Evolutionary conservation across 495 filamentous ascomycete species (phyloP).

Genomic region (Annulohypoxylon bovei): DNA sequence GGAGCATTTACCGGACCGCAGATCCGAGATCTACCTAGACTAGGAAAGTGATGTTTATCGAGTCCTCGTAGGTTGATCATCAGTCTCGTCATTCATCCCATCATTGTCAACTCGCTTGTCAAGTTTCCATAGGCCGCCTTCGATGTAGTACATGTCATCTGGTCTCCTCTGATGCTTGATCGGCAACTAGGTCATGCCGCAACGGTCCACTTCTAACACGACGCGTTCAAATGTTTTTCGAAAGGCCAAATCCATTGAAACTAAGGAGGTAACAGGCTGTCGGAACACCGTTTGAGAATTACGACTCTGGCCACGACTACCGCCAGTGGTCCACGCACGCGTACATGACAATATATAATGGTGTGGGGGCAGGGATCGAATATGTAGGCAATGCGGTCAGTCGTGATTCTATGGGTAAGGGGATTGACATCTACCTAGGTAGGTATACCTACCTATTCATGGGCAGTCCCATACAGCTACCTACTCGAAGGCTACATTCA

Average conservation of each 20-base stretch:
- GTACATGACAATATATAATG: constrained; percentile 9
- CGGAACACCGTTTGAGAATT: constrained; percentile 44
- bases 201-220: constrained; percentile 37
- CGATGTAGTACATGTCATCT: constrained; percentile 26
- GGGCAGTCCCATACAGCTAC: background rate
- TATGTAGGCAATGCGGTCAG: background rate
- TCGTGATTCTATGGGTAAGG: constrained; percentile 31
- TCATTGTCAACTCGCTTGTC: background rate
- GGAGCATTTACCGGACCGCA: constrained; percentile 18
- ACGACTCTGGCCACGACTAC: constrained; percentile 28
- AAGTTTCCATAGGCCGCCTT: constrained; percentile 6
- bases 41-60: background rate
- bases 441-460: too few species aligned
- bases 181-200: constrained; percentile 20
- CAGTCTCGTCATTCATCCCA: constrained; percentile 30
- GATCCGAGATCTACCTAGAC: constrained; percentile 19
- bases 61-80: constrained; percentile 4
- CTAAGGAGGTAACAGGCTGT: constrained; percentile 44
- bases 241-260: constrained; percentile 36
- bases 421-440: constrained; percentile 13
- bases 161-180: constrained; percentile 32
- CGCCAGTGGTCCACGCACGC: background rate
- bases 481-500: background rate
- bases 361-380: constrained; percentile 3
- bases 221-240: constrained; percentile 27